Conservation (phyloP, 805 yeast species). For the Yamadazyma nakazawae region DNA sequence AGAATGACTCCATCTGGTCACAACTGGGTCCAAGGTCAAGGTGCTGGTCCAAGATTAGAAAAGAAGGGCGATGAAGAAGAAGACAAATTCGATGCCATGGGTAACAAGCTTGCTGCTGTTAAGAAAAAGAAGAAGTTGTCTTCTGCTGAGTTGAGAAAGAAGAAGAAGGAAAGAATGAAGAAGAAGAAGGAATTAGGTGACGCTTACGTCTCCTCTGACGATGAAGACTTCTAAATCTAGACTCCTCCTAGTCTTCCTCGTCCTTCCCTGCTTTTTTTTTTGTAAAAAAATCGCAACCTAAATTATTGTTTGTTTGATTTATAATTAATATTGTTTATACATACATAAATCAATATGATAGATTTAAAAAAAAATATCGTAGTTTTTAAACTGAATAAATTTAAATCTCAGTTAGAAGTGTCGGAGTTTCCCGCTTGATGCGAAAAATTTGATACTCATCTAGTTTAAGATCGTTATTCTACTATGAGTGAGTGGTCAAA, state of each 20-base stretch:
- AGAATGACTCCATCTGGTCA: conserved; percentile 99
- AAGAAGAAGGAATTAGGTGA: conserved; percentile 99
- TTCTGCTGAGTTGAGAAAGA: conserved; percentile 99
- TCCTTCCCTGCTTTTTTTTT: neutral
- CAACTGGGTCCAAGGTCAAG: conserved; percentile 99
- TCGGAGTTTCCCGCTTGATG: neutral
- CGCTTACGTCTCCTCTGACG: conserved; percentile 92
- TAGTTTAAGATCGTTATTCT: neutral
- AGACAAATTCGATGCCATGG: conserved; percentile 99
- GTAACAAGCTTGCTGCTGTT: conserved; percentile 96
- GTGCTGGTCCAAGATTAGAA: conserved; percentile 99
- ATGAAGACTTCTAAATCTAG: conserved; percentile 44
- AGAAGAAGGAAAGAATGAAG: conserved; percentile 99
- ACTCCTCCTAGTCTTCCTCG: conserved; percentile 1
- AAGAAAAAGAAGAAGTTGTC: conserved; percentile 97
- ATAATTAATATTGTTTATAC: conserved; percentile 14
- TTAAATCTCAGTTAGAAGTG: no score
- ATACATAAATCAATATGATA: conserved; percentile 15
- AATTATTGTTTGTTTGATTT: conserved; percentile 14
- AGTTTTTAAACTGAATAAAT: neutral
- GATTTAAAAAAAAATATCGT: conserved; percentile 4
- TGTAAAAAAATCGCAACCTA: conserved; percentile 1
- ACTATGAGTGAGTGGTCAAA: neutral
- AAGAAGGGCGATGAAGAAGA: conserved; percentile 97
- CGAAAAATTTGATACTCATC: conserved; percentile 1